Evolutionary conservation across 2,329 filamentous ascomycete genomes (phyloP).

Genomic region (Trichoderma sp.): DNA sequence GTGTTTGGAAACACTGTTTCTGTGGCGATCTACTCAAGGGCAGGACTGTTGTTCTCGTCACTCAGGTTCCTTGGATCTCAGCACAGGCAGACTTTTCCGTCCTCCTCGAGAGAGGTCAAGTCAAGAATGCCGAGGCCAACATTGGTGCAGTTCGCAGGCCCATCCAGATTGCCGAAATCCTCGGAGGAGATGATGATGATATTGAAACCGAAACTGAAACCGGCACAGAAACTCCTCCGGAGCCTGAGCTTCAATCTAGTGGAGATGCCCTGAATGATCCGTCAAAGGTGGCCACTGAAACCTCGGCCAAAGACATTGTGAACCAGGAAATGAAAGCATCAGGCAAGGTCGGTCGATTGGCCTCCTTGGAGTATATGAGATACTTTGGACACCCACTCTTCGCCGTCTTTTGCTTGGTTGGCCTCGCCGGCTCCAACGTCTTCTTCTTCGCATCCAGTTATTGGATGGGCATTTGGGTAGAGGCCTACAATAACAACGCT

Average conservation of each 20-base stretch:
- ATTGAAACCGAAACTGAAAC: conserved; percentile 27
- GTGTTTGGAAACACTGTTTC: conserved; percentile 57
- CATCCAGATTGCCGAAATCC: conserved; percentile 42
- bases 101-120: conserved; percentile 45
- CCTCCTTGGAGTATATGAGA: conserved; percentile 49
- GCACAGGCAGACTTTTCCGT: conserved; percentile 50
- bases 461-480: conserved; percentile 55
- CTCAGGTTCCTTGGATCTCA: conserved; percentile 54
- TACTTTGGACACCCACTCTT: conserved; percentile 50
- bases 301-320: conserved; percentile 42
- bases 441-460: conserved; percentile 43
- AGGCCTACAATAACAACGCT: conserved; percentile 46
- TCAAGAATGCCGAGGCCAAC: conserved; percentile 44
- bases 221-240: conserved; percentile 29
- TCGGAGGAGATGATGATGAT: conserved; percentile 34
- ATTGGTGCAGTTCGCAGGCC: conserved; percentile 46
- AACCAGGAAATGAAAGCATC: conserved; percentile 49
- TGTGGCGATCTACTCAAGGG: conserved; percentile 53
- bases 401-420: conserved; percentile 39
- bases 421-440: conserved; percentile 42
- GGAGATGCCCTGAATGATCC: conserved; percentile 32
- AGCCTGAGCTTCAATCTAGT: conserved; percentile 31
- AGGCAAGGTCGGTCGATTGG: conserved; percentile 43
- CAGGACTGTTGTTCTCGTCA: conserved; percentile 56
- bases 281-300: conserved; percentile 37